phyloP scores from a whole-genome alignment of 306 rosid species.

The Malus asiatica region DNA sequence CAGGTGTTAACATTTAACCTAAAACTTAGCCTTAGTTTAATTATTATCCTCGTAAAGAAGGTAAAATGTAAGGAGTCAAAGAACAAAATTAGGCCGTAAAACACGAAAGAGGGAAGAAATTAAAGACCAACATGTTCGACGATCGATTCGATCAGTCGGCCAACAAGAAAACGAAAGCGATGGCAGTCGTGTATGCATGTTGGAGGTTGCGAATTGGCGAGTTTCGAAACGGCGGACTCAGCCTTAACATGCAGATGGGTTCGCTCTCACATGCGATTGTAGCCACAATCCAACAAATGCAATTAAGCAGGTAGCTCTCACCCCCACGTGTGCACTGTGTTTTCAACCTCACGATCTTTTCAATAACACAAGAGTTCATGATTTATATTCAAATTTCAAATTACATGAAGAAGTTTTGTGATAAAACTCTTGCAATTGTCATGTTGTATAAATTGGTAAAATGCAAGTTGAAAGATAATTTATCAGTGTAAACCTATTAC shows the following conservation, averaged over 20 bases:
- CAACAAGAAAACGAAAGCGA: slow-evolving; percentile 26
- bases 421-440: too few species aligned
- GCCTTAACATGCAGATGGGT: slow-evolving; percentile 11
- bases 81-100: neutral
- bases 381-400: neutral
- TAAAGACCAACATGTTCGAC: slow-evolving; percentile 10
- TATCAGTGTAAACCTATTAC: too few species aligned
- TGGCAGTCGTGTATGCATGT: neutral
- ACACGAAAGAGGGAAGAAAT: neutral
- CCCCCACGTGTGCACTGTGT: slow-evolving; percentile 35
- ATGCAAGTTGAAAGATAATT: too few species aligned
- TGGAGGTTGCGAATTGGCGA: slow-evolving; percentile 4
- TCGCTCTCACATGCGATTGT: slow-evolving; percentile 40
- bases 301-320: neutral
- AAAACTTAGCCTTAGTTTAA: neutral
- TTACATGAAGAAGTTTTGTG: neutral
- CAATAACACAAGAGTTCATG: neutral
- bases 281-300: slow-evolving; percentile 24
- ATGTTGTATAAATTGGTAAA: too few species aligned
- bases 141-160: neutral
- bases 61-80: neutral
- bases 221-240: slow-evolving; percentile 18
- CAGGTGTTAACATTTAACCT: neutral
- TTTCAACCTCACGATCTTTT: neutral
- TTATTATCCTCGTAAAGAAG: neutral